Percentiles rank a stretch among this genome's conserved stretches.
These are phyloP conservation scores for Phytophthora sp. DNA, from an alignment of 352 stramenopile species.

Conservation along the genomic window DNA sequence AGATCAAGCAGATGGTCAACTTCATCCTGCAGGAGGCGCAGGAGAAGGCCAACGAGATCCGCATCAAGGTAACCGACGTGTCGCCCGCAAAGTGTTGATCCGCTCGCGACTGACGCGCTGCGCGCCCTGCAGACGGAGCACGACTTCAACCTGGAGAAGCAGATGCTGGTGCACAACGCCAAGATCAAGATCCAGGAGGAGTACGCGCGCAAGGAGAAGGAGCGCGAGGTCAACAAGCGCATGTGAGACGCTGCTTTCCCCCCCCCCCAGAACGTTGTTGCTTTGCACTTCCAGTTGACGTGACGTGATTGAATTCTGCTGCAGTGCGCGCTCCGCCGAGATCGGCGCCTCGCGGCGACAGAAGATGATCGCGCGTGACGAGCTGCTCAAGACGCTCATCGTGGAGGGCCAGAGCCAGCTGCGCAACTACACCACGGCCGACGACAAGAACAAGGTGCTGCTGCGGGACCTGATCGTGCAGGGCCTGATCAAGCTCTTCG, in stretches of 20 bases:
- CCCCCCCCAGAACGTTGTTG: no score
- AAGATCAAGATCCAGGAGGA: slow-evolving; percentile 98
- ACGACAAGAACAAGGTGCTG: slow-evolving; percentile 93
- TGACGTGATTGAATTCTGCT: background rate
- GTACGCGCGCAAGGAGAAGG: slow-evolving; percentile 98
- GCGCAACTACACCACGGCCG: slow-evolving; percentile 56
- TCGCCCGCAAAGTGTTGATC: background rate
- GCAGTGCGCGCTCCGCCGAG: slow-evolving; percentile 90
- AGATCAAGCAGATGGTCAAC: slow-evolving; percentile 98
- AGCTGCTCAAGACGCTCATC: slow-evolving; percentile 88
- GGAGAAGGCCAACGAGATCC: slow-evolving; percentile 99
- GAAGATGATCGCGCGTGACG: slow-evolving; percentile 96
- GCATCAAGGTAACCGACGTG: slow-evolving; percentile 91
- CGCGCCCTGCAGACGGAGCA: slow-evolving; percentile 99
- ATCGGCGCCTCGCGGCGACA: slow-evolving; percentile 95
- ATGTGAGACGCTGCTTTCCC: slow-evolving; percentile 60
- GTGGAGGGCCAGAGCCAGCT: slow-evolving; percentile 65
- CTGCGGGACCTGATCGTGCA: slow-evolving; percentile 98
- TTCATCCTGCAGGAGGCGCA: slow-evolving; percentile 99
- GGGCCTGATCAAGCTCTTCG: slow-evolving; percentile 98
- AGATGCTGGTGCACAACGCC: slow-evolving; percentile 98
- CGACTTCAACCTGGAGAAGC: slow-evolving; percentile 99
- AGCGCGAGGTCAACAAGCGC: slow-evolving; percentile 95
- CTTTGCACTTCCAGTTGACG: background rate
- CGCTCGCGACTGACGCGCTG: background rate